Base-by-base conservation (phyloP, 2,329 filamentous ascomycete genomes). In the Zymoseptoria tritici region DNA sequence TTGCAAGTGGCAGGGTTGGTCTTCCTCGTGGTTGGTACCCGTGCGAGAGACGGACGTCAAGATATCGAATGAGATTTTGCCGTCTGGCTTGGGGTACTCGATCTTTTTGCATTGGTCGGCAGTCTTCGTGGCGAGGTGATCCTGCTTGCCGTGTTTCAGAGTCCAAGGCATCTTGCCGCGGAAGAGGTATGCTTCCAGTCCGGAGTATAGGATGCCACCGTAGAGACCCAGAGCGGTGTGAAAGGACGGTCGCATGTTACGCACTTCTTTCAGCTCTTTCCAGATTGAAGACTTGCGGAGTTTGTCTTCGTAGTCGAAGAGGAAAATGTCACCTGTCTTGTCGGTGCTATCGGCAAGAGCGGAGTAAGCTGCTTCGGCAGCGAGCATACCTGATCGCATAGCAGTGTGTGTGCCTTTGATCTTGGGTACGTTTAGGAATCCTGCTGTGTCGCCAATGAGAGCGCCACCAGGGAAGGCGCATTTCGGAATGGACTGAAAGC, bases 391-490 rank as follows among this genome's bases (percentile, higher is more conserved):
- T 1, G 90, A 95, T 72, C 92, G 91, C 91, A 99, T 97, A 56
- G 94, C 91, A 54, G 94, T 97, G 76, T 99, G 94, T 0, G 93
- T 97, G 60, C 94, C 94, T 79, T 99, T 99, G 76, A 99, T 90
- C 80, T 99, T 99, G 65, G 94, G 94, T 16, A 99, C 89, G 71
- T 99, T 99, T 75, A 99, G 82, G 72, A 99, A 96, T 4, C 94
- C 94, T 26, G 94, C 94, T 19, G 92, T 95, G 76, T 99, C 94
- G 57, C 94, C 94, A 67, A 99, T 95, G 52, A 99, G 80, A 53
- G 94, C 94, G 60, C 94, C 94, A 61, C 94, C 94, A 22, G 94
- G 94, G 77, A 99, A 99, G 21, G 93, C 89, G 54, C 94, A 91
- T 76, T 97, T 97, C 58, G 94, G 94, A 69, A 99, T 97, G 2